Evolutionary conservation across 257 asterid species (phyloP).

Genomic region (Thymus mandschuricus): DNA sequence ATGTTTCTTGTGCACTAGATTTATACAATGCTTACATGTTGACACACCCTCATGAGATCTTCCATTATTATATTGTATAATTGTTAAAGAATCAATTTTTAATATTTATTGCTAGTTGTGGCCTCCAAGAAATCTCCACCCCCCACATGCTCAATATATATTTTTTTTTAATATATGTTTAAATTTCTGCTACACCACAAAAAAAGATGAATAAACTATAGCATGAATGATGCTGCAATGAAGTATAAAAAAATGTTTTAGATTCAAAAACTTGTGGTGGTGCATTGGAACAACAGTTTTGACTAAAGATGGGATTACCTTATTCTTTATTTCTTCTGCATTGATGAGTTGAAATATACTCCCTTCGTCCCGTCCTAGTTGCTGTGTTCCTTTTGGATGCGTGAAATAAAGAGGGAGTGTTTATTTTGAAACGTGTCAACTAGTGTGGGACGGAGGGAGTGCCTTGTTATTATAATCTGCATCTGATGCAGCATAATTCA

Average conservation of each 20-base stretch:
- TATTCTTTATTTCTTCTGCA: slow-evolving; percentile 35
- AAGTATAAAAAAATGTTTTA: slow-evolving; percentile 3
- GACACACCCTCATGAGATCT: slow-evolving; percentile 39
- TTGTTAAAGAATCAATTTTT: slow-evolving; percentile 13
- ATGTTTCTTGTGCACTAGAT: slow-evolving; percentile 41
- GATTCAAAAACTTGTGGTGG: slow-evolving; percentile 20
- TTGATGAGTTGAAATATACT: neutral
- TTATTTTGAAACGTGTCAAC: too few species aligned
- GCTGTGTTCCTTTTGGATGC: too few species aligned
- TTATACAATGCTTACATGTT: slow-evolving; percentile 48
- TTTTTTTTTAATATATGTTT: neutral
- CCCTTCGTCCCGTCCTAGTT: too few species aligned
- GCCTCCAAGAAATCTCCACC: slow-evolving; percentile 31
- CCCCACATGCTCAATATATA: slow-evolving; percentile 16
- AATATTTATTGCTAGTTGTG: slow-evolving; percentile 19
- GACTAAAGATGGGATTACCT: slow-evolving; percentile 34
- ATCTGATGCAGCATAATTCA: slow-evolving; percentile 28
- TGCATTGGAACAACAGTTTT: slow-evolving; percentile 28
- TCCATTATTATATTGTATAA: slow-evolving; percentile 29
- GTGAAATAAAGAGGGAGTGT: too few species aligned
- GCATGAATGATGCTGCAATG: slow-evolving; percentile 20
- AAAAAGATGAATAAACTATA: slow-evolving; percentile 27
- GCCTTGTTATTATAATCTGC: slow-evolving; percentile 30
- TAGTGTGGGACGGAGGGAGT: neutral
- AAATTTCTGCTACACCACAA: slow-evolving; percentile 10